Conservation (phyloP, 2,329 filamentous ascomycete species). For the Aspergillus puulaauensis region DNA sequence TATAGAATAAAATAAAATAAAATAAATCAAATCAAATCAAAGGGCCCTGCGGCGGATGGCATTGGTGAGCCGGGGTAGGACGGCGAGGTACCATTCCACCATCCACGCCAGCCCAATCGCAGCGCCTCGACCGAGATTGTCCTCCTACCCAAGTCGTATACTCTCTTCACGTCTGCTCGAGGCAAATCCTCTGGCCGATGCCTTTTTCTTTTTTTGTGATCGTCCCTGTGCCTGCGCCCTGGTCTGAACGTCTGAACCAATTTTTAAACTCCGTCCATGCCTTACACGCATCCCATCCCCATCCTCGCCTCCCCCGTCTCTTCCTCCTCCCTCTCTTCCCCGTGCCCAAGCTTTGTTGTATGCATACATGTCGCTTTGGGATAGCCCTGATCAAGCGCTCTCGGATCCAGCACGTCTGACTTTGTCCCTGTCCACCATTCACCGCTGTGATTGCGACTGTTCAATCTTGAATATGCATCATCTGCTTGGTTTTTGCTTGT, state of each 20-base stretch:
- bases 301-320: constrained; percentile 4
- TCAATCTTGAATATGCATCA: constrained; percentile 51
- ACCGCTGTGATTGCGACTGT: constrained; percentile 17
- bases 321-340: neutral
- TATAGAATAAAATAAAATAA: constrained; percentile 2
- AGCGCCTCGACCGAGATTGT: neutral
- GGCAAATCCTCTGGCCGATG: neutral
- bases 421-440: constrained; percentile 14
- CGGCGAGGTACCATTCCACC: constrained; percentile 3
- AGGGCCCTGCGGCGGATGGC: neutral
- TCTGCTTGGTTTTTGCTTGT: constrained; percentile 42
- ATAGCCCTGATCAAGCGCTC: constrained; percentile 15
- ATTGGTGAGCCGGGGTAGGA: constrained; percentile 5
- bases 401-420: neutral
- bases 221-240: constrained; percentile 21
- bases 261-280: constrained; percentile 23
- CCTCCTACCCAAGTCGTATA: neutral
- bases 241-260: constrained; percentile 12
- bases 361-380: constrained; percentile 7
- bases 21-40: neutral
- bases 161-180: neutral
- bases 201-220: constrained; percentile 16
- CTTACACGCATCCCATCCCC: constrained; percentile 22
- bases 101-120: constrained; percentile 3
- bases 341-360: constrained; percentile 7